Conservation (phyloP, 345 rosid genomes). For the Melaleuca quinquenervia region DNA sequence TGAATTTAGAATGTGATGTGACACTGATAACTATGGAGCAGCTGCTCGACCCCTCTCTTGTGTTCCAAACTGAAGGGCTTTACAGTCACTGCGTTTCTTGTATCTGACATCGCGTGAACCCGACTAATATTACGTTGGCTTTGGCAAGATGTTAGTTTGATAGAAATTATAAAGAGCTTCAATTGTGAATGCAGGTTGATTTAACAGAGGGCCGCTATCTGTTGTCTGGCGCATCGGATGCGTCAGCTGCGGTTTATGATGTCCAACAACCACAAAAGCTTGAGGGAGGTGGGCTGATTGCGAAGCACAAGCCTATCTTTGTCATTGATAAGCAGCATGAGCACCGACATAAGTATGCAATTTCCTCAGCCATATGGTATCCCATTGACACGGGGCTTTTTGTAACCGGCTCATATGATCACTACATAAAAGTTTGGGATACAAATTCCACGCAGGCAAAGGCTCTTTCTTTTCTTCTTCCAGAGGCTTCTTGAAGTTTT, state of each 20-base stretch:
- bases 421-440: constrained; percentile 84
- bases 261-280: constrained; percentile 48
- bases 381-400: constrained; percentile 92
- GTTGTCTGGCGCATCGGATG: constrained; percentile 81
- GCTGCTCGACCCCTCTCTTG: neutral
- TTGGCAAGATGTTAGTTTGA: neutral
- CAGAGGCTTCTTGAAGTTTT: neutral
- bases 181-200: constrained; percentile 63
- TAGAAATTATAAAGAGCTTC: neutral
- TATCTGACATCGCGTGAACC: neutral
- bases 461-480: neutral
- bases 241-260: constrained; percentile 73
- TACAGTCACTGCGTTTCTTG: neutral
- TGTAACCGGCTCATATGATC: constrained; percentile 79
- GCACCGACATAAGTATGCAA: constrained; percentile 61
- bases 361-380: constrained; percentile 89
- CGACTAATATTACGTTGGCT: neutral
- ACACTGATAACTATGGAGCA: neutral
- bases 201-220: constrained; percentile 80
- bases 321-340: constrained; percentile 67
- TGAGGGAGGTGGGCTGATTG: constrained; percentile 63
- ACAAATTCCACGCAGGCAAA: constrained; percentile 75
- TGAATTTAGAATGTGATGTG: neutral
- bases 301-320: constrained; percentile 62
- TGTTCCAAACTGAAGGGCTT: neutral